Conservation (phyloP, 352 stramenopile species). For the Phytophthora lateralis region DNA sequence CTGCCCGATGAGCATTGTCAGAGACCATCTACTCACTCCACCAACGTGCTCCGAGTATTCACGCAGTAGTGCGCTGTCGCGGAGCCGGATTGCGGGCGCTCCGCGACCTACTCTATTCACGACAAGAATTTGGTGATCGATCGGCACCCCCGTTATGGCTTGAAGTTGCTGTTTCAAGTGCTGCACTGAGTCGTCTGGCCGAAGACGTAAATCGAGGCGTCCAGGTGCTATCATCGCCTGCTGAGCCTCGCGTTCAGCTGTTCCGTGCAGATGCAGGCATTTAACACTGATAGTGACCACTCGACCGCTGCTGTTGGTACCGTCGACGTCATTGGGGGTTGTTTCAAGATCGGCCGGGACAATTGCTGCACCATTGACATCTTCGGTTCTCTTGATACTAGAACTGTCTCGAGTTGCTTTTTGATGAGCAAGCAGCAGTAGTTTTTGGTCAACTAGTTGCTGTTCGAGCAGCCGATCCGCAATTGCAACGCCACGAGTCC, state of each 20-base stretch:
- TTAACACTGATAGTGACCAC: slow-evolving; percentile 33
- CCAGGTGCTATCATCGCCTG: slow-evolving; percentile 4
- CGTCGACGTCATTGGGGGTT: slow-evolving; percentile 4
- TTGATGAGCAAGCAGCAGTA: slow-evolving; percentile 42
- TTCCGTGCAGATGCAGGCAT: slow-evolving; percentile 17
- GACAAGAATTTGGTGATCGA: slow-evolving; percentile 42
- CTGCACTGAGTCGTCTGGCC: slow-evolving; percentile 27
- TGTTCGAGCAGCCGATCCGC: slow-evolving; percentile 59
- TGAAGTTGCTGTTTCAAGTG: slow-evolving; percentile 39
- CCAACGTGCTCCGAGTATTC: slow-evolving; percentile 29
- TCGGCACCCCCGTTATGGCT: slow-evolving; percentile 14
- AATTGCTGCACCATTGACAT: slow-evolving; percentile 12
- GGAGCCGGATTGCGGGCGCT: slow-evolving; percentile 29
- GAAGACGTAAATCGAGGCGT: slow-evolving; percentile 32
- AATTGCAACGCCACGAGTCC: slow-evolving; percentile 28
- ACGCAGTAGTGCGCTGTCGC: slow-evolving; percentile 23
- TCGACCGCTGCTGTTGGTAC: not conserved
- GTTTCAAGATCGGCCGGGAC: slow-evolving; percentile 23
- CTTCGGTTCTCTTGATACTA: not conserved
- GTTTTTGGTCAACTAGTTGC: slow-evolving; percentile 66
- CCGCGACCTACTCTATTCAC: slow-evolving; percentile 13
- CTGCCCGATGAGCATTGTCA: slow-evolving; percentile 43
- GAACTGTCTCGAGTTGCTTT: not conserved
- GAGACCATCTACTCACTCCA: slow-evolving; percentile 24
- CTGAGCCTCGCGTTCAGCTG: slow-evolving; percentile 10